A percentile compares a stretch with the other conserved stretches of the same genome.
Evolutionary conservation across 148 eudicot genomes (phyloP).

Genomic region (Nepenthes mirabilis): DNA sequence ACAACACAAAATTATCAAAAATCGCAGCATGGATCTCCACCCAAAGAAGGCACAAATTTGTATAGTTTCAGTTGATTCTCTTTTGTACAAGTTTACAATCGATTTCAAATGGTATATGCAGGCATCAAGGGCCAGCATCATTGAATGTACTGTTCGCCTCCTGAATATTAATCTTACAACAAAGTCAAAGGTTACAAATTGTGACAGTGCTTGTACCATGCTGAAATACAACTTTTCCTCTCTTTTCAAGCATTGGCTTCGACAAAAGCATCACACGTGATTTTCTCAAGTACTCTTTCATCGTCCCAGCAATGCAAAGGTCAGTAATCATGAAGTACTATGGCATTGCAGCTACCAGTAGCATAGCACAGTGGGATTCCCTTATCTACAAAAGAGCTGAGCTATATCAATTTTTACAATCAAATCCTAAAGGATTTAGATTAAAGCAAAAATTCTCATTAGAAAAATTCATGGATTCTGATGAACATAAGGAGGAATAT

Average conservation of each 20-base stretch:
- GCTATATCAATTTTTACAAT: background rate
- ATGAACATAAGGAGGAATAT: too few species aligned
- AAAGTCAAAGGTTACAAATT: background rate
- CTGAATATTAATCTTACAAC: background rate
- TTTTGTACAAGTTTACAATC: too few species aligned
- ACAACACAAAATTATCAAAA: conserved; percentile 10
- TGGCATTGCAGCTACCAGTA: conserved; percentile 68
- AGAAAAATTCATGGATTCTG: too few species aligned
- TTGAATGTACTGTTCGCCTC: background rate
- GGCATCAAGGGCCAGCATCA: background rate
- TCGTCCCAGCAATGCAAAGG: conserved; percentile 83
- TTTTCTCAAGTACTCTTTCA: conserved; percentile 49
- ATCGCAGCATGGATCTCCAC: background rate
- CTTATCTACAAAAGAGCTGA: conserved; percentile 49
- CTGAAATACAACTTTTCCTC: conserved; percentile 61
- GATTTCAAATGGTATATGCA: too few species aligned
- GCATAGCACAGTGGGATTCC: conserved; percentile 96
- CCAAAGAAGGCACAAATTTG: background rate
- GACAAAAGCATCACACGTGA: conserved; percentile 47
- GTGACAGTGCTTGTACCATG: conserved; percentile 34
- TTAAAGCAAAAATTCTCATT: too few species aligned
- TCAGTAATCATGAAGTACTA: conserved; percentile 64
- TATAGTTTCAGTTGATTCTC: background rate
- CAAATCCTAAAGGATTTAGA: background rate
- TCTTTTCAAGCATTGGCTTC: conserved; percentile 77